These are phyloP conservation scores for Plasmodium inui DNA, from an alignment of 169 alveolate genomes.

Conservation along the genomic window DNA sequence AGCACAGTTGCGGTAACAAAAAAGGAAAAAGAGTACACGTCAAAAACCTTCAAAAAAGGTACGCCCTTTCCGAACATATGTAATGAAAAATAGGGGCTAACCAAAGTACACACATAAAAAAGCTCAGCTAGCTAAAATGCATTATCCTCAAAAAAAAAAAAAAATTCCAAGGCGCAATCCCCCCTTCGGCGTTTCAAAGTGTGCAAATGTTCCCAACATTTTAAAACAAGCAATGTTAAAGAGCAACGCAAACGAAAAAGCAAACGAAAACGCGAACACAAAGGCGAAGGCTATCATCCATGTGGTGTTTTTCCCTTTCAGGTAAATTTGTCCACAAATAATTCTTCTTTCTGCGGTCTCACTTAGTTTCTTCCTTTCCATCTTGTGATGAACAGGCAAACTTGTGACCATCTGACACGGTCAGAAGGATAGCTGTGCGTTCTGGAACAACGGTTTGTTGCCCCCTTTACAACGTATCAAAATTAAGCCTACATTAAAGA, in stretches of 20 bases:
- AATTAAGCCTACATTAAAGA: neutral
- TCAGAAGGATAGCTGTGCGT: neutral
- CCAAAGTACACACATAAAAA: constrained; percentile 3
- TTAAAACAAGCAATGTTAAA: neutral
- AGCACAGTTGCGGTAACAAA: constrained; percentile 1
- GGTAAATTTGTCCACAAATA: neutral
- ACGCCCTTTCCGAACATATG: neutral
- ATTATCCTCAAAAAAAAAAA: neutral
- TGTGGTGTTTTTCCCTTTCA: neutral
- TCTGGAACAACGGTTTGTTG: neutral
- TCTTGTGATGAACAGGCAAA: neutral
- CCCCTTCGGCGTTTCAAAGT: neutral
- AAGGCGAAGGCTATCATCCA: neutral
- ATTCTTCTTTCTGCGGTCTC: neutral
- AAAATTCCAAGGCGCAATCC: neutral
- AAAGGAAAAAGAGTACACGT: constrained; percentile 4
- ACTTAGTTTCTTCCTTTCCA: neutral
- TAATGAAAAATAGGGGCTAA: neutral
- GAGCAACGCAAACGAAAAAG: neutral
- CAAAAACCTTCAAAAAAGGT: constrained; percentile 3
- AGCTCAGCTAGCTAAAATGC: constrained; percentile 6
- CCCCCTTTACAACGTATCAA: neutral
- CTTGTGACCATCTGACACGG: neutral
- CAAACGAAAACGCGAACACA: neutral
- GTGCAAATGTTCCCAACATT: neutral